phyloP scores from a whole-genome alignment of 495 filamentous ascomycete genomes.

The Penicillium coffeae region DNA sequence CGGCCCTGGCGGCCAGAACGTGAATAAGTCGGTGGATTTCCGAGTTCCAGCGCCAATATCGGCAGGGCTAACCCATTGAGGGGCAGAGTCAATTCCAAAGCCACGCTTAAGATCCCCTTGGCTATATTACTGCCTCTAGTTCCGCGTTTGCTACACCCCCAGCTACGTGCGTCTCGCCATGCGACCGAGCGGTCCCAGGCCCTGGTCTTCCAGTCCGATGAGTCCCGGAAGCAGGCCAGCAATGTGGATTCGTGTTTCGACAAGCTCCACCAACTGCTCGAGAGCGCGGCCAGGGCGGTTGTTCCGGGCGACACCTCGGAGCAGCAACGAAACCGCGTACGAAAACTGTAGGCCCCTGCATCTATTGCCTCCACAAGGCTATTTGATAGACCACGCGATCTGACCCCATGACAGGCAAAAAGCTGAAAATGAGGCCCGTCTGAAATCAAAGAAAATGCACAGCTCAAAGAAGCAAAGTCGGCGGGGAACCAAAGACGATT shows the following conservation, averaged over 20 bases:
- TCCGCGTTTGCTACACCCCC: slow-evolving; percentile 62
- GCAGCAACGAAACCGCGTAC: slow-evolving; percentile 55
- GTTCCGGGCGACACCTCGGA: slow-evolving; percentile 65
- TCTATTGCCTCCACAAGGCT: not conserved
- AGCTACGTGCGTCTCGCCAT: slow-evolving; percentile 65
- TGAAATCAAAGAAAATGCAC: slow-evolving; percentile 72
- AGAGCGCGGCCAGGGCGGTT: slow-evolving; percentile 44
- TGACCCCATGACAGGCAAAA: slow-evolving; percentile 53
- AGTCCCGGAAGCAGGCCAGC: slow-evolving; percentile 58
- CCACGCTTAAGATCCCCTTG: slow-evolving; percentile 65
- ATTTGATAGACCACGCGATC: not conserved
- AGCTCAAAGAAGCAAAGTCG: slow-evolving; percentile 76
- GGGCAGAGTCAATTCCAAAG: slow-evolving; percentile 85
- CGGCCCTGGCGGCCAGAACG: slow-evolving; percentile 91
- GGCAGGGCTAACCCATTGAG: slow-evolving; percentile 4
- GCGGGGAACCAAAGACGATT: slow-evolving; percentile 46
- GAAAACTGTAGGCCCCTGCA: slow-evolving; percentile 55
- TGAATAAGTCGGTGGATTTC: slow-evolving; percentile 75
- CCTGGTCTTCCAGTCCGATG: slow-evolving; percentile 66
- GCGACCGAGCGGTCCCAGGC: slow-evolving; percentile 59
- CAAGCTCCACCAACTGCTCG: slow-evolving; percentile 57
- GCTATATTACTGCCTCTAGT: slow-evolving; percentile 55
- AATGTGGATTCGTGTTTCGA: slow-evolving; percentile 64
- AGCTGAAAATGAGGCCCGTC: slow-evolving; percentile 62
- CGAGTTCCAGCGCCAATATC: slow-evolving; percentile 7